These are phyloP conservation scores for Naganishia onofrii DNA, from an alignment of 768 basidiomycete genomes.

Conservation along the genomic window DNA sequence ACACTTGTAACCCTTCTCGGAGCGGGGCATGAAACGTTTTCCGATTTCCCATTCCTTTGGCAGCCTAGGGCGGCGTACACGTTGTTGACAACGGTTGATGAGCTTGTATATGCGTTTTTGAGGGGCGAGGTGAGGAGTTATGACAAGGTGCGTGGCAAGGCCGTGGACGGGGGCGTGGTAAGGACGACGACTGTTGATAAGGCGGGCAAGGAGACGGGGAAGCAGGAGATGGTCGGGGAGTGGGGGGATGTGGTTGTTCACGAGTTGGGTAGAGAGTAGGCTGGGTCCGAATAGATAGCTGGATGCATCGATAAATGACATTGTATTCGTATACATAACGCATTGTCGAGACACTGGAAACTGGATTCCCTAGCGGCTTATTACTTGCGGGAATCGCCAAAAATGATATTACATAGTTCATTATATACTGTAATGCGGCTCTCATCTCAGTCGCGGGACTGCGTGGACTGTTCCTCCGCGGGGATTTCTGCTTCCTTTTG, in stretches of 20 bases:
- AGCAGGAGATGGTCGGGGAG: slow-evolving; percentile 33
- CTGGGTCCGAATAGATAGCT: background rate
- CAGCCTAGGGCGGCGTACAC: slow-evolving; percentile 32
- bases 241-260: slow-evolving; percentile 44
- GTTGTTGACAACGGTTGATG: slow-evolving; percentile 39
- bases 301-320: background rate
- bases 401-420: no score
- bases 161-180: slow-evolving; percentile 37
- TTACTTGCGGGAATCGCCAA: background rate
- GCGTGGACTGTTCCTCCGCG: background rate
- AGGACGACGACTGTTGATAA: slow-evolving; percentile 32
- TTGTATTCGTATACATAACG: background rate
- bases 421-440: no score
- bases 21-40: slow-evolving; percentile 46
- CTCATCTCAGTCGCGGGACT: no score
- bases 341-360: background rate
- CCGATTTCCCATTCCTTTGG: slow-evolving; percentile 47
- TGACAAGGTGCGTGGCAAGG: slow-evolving; percentile 34
- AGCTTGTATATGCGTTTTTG: slow-evolving; percentile 41
- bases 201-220: slow-evolving; percentile 33
- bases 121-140: slow-evolving; percentile 28
- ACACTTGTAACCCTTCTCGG: slow-evolving; percentile 41
- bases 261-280: slow-evolving; percentile 31
- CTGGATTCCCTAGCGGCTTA: no score
- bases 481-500: background rate